Conservation (phyloP, 805 yeast species). For the Candida taoyuanica region DNA sequence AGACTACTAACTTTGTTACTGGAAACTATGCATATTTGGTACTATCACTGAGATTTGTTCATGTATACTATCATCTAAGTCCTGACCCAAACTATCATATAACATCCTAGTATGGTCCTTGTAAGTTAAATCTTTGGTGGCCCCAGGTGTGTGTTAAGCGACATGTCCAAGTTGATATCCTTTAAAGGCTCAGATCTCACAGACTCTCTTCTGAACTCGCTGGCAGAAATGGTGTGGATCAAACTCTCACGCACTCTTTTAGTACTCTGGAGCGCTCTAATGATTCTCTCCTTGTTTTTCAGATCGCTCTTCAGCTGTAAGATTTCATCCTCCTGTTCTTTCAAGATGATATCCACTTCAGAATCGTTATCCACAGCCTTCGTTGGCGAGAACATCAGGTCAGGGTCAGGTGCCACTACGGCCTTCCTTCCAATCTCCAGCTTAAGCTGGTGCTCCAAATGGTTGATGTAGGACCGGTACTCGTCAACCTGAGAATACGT, state of each 20-base stretch:
- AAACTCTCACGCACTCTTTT: slow-evolving; percentile 48
- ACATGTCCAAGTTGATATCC: slow-evolving; percentile 20
- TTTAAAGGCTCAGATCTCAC: slow-evolving; percentile 16
- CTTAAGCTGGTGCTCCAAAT: slow-evolving; percentile 50
- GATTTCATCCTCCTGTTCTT: slow-evolving; percentile 67
- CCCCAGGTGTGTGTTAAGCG: slow-evolving; percentile 4
- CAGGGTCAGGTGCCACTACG: neutral
- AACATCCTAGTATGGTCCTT: too few relatives aligned
- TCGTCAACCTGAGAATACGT: slow-evolving; percentile 53
- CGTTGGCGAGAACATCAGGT: slow-evolving; percentile 11
- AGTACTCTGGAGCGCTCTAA: slow-evolving; percentile 66
- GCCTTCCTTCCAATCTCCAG: slow-evolving; percentile 14
- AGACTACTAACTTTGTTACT: too few relatives aligned
- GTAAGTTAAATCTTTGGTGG: slow-evolving; percentile 9
- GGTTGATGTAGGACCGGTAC: slow-evolving; percentile 52
- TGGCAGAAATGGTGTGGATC: slow-evolving; percentile 18
- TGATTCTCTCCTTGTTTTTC: slow-evolving; percentile 73
- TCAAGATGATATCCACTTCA: slow-evolving; percentile 32
- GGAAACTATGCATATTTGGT: too few relatives aligned
- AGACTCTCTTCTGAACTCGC: slow-evolving; percentile 23
- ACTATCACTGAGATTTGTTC: too few relatives aligned
- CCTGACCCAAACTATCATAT: too few relatives aligned
- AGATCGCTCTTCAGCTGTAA: slow-evolving; percentile 55
- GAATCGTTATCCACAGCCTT: slow-evolving; percentile 12
- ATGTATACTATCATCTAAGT: too few relatives aligned